These are phyloP conservation scores for Cucumis cinereus DNA, from an alignment of 306 rosid species.

Conservation along the genomic window DNA sequence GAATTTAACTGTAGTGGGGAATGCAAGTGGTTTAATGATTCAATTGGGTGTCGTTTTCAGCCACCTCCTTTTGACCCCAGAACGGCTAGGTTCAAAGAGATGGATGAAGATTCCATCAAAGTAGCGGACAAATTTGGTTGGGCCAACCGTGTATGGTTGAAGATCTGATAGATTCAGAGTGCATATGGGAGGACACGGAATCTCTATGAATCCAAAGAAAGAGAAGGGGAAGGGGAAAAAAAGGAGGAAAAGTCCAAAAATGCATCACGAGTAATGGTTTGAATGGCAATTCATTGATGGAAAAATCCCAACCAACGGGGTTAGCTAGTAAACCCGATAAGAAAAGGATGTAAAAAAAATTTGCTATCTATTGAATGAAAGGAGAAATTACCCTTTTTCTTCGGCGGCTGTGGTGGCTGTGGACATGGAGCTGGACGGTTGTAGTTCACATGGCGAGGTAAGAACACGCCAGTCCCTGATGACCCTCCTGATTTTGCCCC, in stretches of 20 bases:
- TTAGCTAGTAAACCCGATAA: not conserved
- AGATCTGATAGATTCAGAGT: not conserved
- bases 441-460: constrained; percentile 22
- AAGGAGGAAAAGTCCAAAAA: not conserved
- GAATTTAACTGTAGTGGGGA: not conserved
- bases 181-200: not conserved
- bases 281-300: constrained; percentile 10
- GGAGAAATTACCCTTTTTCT: constrained; percentile 24
- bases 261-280: not conserved
- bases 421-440: constrained; percentile 10
- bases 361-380: not conserved
- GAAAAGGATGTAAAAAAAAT: not conserved
- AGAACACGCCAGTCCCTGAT: constrained; percentile 77
- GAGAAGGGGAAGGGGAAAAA: not conserved
- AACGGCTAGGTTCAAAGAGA: not conserved
- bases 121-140: not conserved
- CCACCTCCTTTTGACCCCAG: not conserved
- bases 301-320: constrained; percentile 16
- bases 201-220: not conserved
- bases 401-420: constrained; percentile 15
- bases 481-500: constrained; percentile 15
- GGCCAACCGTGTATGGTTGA: not conserved
- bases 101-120: constrained; percentile 2
- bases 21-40: not conserved
- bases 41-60: not conserved